Percentiles rank a stretch among this genome's conserved stretches.
These are phyloP conservation scores for Flaveria linearis DNA, from an alignment of 129 eudicot genomes.

Conservation along the genomic window DNA sequence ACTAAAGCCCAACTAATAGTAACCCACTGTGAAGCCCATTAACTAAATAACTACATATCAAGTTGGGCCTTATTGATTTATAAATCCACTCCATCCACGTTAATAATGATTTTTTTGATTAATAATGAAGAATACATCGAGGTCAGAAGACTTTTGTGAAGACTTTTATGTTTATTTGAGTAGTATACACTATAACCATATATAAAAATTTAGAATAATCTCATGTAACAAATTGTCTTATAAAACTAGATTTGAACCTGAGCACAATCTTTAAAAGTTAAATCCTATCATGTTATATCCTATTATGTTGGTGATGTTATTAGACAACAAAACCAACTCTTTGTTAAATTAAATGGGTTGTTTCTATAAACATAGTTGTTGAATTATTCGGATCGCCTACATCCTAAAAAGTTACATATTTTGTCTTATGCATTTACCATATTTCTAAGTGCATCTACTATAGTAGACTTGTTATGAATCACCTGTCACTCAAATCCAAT, in stretches of 20 bases:
- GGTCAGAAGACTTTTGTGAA: neutral
- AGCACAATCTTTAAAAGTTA: too few species aligned
- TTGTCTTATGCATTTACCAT: too few species aligned
- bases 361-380: too few species aligned
- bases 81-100: neutral
- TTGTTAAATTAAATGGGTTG: too few species aligned
- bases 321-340: too few species aligned
- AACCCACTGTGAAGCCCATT: neutral
- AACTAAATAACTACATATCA: neutral
- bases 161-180: neutral
- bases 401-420: too few species aligned
- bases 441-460: too few species aligned
- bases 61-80: neutral
- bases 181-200: neutral
- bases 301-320: neutral
- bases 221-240: too few species aligned
- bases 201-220: neutral
- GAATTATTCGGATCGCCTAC: too few species aligned
- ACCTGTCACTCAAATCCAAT: too few species aligned
- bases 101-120: neutral
- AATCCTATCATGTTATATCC: neutral
- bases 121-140: neutral
- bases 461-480: too few species aligned
- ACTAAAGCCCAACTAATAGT: neutral
- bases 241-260: too few species aligned